phyloP scores from a whole-genome alignment of 768 basidiomycete species.

The Suillus hirtellus region DNA sequence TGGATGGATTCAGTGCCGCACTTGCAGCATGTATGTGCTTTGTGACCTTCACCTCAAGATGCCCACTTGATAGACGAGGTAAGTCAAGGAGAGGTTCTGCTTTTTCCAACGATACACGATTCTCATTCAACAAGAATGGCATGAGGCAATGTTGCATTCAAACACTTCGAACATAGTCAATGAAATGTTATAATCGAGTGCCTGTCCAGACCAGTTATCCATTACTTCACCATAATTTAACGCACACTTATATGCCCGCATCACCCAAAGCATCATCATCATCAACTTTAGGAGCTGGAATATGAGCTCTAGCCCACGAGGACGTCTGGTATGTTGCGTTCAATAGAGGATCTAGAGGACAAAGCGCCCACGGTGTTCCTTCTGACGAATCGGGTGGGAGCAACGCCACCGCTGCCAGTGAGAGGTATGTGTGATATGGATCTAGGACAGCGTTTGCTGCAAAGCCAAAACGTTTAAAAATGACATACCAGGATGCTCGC shows the following conservation, averaged over 20 bases:
- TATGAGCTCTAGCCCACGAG: slow-evolving; percentile 62
- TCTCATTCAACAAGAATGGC: background rate
- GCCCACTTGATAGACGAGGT: background rate
- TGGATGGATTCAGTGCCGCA: background rate
- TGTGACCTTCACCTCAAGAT: background rate
- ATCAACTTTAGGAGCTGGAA: slow-evolving; percentile 36
- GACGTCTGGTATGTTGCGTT: slow-evolving; percentile 71
- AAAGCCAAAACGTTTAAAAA: background rate
- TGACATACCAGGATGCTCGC: slow-evolving; percentile 70
- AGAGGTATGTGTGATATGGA: slow-evolving; percentile 94
- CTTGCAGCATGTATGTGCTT: background rate
- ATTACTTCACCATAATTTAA: background rate
- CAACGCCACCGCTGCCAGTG: slow-evolving; percentile 78
- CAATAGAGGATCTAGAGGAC: slow-evolving; percentile 63
- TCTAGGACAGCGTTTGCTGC: slow-evolving; percentile 46
- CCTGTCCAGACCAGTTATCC: background rate
- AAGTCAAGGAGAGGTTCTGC: background rate
- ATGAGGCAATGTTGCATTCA: background rate
- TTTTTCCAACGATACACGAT: background rate
- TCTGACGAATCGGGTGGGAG: slow-evolving; percentile 45
- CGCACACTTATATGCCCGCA: background rate
- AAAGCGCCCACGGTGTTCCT: slow-evolving; percentile 54
- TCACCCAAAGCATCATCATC: slow-evolving; percentile 4
- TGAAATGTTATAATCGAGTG: background rate
- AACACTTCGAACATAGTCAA: background rate